Conservation (phyloP, 257 asterid genomes). For the Solanum boliviense region DNA sequence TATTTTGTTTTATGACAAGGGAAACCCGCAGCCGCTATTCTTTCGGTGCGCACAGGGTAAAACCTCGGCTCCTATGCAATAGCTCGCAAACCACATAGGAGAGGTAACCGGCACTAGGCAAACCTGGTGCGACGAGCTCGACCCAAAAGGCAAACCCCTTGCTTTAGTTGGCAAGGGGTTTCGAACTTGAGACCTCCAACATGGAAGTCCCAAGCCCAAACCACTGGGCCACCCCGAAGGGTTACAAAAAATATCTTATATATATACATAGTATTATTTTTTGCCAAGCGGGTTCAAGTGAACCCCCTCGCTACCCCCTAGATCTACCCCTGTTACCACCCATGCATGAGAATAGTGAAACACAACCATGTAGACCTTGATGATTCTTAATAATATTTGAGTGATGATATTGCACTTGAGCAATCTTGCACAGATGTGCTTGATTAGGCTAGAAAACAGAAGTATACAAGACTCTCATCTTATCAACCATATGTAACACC, state of each 20-base stretch:
- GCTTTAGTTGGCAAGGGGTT: too few relatives aligned
- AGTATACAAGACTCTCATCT: neutral
- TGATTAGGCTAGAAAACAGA: neutral
- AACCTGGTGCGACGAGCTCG: too few relatives aligned
- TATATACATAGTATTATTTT: neutral
- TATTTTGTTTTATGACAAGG: neutral
- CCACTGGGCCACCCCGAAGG: too few relatives aligned
- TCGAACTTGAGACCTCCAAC: too few relatives aligned
- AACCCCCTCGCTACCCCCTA: neutral
- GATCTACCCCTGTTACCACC: neutral
- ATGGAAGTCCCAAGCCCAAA: too few relatives aligned
- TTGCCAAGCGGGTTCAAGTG: neutral
- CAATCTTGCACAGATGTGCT: neutral
- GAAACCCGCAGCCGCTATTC: too few relatives aligned
- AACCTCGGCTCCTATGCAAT: too few relatives aligned
- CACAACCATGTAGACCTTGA: neutral
- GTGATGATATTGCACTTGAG: neutral
- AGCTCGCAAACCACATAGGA: too few relatives aligned
- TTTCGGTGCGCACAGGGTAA: too few relatives aligned
- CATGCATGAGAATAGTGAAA: neutral
- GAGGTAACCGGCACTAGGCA: too few relatives aligned
- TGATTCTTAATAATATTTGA: neutral
- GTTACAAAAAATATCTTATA: neutral
- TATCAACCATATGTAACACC: neutral
- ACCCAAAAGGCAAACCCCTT: too few relatives aligned